Base-by-base conservation (phyloP, 2,329 filamentous ascomycete species). In the Botrytis hyacinthi region DNA sequence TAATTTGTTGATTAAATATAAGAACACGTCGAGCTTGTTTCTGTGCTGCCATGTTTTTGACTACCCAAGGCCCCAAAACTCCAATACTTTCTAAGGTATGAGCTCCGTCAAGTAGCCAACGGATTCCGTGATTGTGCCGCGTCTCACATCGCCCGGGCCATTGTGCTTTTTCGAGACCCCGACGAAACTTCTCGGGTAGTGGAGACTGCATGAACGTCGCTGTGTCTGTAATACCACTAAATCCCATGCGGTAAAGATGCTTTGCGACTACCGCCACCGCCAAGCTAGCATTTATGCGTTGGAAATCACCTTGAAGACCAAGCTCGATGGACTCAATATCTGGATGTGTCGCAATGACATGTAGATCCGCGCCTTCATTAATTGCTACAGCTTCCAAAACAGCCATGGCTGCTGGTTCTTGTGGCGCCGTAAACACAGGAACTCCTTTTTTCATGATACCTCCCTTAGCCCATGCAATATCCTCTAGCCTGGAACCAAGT, bases 381-480 rank as follows among this genome's bases (percentile, higher is more conserved):
- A 7, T 9, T 9, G 29, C 62, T 48, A 48, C 0, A 65, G 22
- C 18, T 29, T 65, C 10, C 3, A 65, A 44, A 10, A 48, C 42
- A 10, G 42, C 42, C 42, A 48, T 65, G 14, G 62, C 62, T 32
- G 9, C 29, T 6, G 42, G 32, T 3, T 40, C 66, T 35, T 69
- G 66, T 40, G 37, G 22, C 32, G 6, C 3, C 7, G 46, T 54
- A 9, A 69, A 93, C 2, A 87, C 89, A 44, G 86, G 85, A 9
- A 87, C 87, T 0, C 88, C 89, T 0, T 83, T 70, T 81, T 97
- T 97, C 80, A 96, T 91, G 62, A 97, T 92, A 0, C 94, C 95
- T 6, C 91, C 91, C 82, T 97, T 97, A 81, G 97, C 93, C 94
- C 94, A 97, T 3, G 94, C 90, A 76, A 97, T 97, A 79, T 93